Evolutionary conservation across 2,329 filamentous ascomycete genomes (phyloP).

Genomic region (Lachnellula cervina): DNA sequence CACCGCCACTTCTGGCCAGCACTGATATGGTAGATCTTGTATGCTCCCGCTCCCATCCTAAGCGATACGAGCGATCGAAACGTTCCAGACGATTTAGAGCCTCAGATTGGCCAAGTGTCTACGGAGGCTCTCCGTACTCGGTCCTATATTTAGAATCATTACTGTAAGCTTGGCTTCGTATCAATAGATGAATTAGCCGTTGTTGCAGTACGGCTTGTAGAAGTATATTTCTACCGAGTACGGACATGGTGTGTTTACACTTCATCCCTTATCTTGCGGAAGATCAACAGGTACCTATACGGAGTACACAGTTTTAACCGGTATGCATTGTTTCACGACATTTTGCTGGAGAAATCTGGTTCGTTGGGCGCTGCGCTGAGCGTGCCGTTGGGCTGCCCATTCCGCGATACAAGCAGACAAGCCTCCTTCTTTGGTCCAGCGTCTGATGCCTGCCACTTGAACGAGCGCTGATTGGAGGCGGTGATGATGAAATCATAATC

Average conservation of each 20-base stretch:
- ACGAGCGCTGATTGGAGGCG: background rate
- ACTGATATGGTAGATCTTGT: background rate
- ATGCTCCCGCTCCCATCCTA: background rate
- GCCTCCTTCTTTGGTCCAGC: background rate
- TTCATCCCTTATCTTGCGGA: background rate
- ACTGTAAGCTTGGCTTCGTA: background rate
- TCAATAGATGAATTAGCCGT: background rate
- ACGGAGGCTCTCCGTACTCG: too few species aligned
- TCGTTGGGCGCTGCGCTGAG: background rate
- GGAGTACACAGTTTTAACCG: too few species aligned
- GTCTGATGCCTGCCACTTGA: background rate
- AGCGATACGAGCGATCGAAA: background rate
- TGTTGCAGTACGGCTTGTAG: too few species aligned
- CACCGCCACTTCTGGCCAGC: background rate
- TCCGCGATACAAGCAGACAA: constrained; percentile 3
- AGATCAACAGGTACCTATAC: background rate
- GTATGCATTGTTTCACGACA: background rate
- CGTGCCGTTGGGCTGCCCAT: constrained; percentile 3
- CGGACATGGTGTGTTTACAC: background rate
- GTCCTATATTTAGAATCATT: background rate
- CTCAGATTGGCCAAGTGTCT: background rate
- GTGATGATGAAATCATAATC: background rate
- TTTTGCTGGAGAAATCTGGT: background rate
- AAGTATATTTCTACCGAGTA: too few species aligned
- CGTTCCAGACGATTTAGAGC: background rate